These are phyloP conservation scores for Phytopythium boreale DNA, from an alignment of 352 stramenopile species.

Conservation along the genomic window DNA sequence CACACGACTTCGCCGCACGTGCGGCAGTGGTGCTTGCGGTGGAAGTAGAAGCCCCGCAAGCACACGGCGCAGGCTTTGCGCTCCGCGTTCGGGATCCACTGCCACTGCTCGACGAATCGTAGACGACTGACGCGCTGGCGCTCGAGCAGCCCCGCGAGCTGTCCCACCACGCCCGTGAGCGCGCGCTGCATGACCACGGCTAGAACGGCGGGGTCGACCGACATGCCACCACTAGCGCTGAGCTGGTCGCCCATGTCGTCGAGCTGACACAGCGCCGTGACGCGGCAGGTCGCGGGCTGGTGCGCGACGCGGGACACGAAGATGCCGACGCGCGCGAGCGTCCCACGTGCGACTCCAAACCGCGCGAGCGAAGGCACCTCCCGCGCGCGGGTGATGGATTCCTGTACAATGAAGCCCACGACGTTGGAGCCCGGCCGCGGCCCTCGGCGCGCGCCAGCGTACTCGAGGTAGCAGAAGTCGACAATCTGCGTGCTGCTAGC, in stretches of 20 bases:
- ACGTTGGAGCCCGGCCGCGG: conserved; percentile 46
- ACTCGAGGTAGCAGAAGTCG: conserved; percentile 78
- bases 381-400: conserved; percentile 56
- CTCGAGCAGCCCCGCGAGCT: conserved; percentile 51
- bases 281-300: conserved; percentile 48
- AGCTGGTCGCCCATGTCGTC: conserved; percentile 40
- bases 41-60: conserved; percentile 69
- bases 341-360: conserved; percentile 53
- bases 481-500: conserved; percentile 40
- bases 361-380: conserved; percentile 62
- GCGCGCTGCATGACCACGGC: conserved; percentile 66
- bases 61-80: conserved; percentile 73
- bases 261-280: conserved; percentile 74
- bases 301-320: conserved; percentile 61
- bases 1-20: conserved; percentile 75
- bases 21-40: conserved; percentile 68
- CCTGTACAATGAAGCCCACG: conserved; percentile 71
- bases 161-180: conserved; percentile 32
- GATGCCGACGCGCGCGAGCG: conserved; percentile 56
- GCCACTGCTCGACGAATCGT: conserved; percentile 73
- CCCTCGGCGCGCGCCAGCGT: conserved; percentile 53
- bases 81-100: conserved; percentile 73
- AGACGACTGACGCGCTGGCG: conserved; percentile 63
- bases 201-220: conserved; percentile 32
- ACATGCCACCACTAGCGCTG: neutral